phyloP scores from a whole-genome alignment of 2,329 filamentous ascomycete species.

The Calonectria pauciramosa region DNA sequence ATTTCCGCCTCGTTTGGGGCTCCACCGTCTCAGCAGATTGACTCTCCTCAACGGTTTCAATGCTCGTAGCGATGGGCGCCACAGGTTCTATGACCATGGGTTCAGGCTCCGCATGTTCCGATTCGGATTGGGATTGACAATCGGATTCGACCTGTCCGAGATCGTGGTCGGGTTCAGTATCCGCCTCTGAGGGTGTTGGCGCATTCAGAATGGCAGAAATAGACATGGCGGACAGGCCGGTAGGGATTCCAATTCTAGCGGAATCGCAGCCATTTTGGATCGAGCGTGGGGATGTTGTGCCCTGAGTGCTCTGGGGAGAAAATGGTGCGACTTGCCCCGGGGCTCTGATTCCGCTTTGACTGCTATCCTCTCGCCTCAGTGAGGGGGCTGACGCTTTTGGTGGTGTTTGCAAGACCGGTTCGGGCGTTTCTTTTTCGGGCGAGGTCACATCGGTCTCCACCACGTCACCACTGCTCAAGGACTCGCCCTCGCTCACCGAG shows the following conservation, averaged over 20 bases:
- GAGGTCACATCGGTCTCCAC: slow-evolving; percentile 62
- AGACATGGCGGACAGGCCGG: slow-evolving; percentile 47
- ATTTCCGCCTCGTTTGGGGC: slow-evolving; percentile 50
- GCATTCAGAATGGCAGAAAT: slow-evolving; percentile 51
- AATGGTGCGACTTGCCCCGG: slow-evolving; percentile 39
- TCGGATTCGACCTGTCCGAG: slow-evolving; percentile 21
- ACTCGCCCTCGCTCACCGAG: slow-evolving; percentile 50
- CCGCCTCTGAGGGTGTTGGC: slow-evolving; percentile 35
- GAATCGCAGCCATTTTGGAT: slow-evolving; percentile 14
- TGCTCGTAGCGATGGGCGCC: slow-evolving; percentile 39
- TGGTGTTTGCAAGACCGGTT: slow-evolving; percentile 50
- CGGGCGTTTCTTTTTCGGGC: slow-evolving; percentile 63
- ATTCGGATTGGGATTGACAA: slow-evolving; percentile 14
- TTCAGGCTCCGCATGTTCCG: slow-evolving; percentile 14
- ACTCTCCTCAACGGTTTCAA: slow-evolving; percentile 38
- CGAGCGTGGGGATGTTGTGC: slow-evolving; percentile 43
- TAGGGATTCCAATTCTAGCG: slow-evolving; percentile 23
- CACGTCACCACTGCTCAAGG: slow-evolving; percentile 46
- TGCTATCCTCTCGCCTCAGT: slow-evolving; percentile 24
- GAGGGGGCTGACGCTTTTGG: slow-evolving; percentile 26
- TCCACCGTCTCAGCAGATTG: slow-evolving; percentile 35
- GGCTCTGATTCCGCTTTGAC: slow-evolving; percentile 16
- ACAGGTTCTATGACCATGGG: slow-evolving; percentile 22
- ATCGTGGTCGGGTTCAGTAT: slow-evolving; percentile 33
- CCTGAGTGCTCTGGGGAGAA: slow-evolving; percentile 50